These are phyloP conservation scores for Panellus pusillus DNA, from an alignment of 768 basidiomycete species.

Conservation along the genomic window DNA sequence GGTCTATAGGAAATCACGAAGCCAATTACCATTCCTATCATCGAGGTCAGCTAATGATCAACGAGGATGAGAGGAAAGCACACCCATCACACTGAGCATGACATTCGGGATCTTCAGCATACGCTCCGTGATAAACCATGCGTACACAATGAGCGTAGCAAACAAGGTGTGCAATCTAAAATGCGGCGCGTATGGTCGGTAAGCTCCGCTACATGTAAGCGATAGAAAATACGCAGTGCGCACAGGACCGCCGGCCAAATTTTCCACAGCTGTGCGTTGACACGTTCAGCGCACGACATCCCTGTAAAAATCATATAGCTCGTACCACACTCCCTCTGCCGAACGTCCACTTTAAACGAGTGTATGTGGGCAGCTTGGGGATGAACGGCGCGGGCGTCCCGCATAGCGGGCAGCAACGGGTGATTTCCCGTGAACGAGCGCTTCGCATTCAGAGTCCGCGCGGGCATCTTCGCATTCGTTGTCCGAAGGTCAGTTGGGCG, in stretches of 20 bases:
- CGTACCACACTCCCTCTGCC: slow-evolving; percentile 21
- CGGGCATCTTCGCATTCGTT: too few species aligned
- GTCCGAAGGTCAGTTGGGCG: too few species aligned
- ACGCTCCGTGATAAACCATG: slow-evolving; percentile 25
- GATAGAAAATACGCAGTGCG: slow-evolving; percentile 21
- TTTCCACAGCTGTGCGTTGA: too few species aligned
- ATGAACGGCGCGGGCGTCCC: too few species aligned
- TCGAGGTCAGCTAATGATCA: not conserved
- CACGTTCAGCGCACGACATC: too few species aligned
- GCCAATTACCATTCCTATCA: slow-evolving; percentile 52
- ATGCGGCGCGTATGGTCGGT: too few species aligned
- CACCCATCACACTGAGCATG: slow-evolving; percentile 62
- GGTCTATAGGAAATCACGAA: slow-evolving; percentile 70
- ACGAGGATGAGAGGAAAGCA: slow-evolving; percentile 10
- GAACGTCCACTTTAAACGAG: too few species aligned
- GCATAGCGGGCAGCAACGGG: too few species aligned
- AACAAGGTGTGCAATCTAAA: slow-evolving; percentile 58
- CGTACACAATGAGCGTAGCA: slow-evolving; percentile 39
- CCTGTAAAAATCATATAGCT: too few species aligned
- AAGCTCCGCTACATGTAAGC: not conserved
- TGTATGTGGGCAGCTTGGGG: too few species aligned
- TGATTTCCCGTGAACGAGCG: too few species aligned
- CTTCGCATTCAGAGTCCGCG: too few species aligned
- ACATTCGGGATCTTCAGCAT: slow-evolving; percentile 50
- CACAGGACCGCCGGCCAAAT: slow-evolving; percentile 68